Percentiles rank a stretch among this genome's conserved stretches.
These are phyloP conservation scores for carrot (Daucus carota) DNA, from an alignment of 129 eudicot genomes.

Conservation along the genomic window DH1_v3.0 NC_030381.2:3708501-3709000, in stretches of 20 bases:
- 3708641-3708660: not conserved
- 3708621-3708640: too few relatives aligned
- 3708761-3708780: conserved; percentile 14
- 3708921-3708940: conserved; percentile 30
- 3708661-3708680: not conserved
- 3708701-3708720: not conserved
- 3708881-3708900: conserved; percentile 4
- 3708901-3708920: conserved; percentile 15
- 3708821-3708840: conserved; percentile 23
- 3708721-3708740: conserved; percentile 7
- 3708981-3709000: not conserved
- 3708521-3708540: not conserved
- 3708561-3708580: not conserved
- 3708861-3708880: conserved; percentile 19
- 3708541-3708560: not conserved
- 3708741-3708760: conserved; percentile 7
- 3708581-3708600: not conserved
- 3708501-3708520: not conserved
- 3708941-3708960: conserved; percentile 14
- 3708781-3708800: not conserved
- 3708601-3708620: conserved; percentile 1
- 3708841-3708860: conserved; percentile 16
- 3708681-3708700: not conserved
- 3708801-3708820: not conserved
- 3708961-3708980: conserved; percentile 5